Base-by-base conservation (phyloP, 306 rosid genomes). In the Purshia tridentata region DNA sequence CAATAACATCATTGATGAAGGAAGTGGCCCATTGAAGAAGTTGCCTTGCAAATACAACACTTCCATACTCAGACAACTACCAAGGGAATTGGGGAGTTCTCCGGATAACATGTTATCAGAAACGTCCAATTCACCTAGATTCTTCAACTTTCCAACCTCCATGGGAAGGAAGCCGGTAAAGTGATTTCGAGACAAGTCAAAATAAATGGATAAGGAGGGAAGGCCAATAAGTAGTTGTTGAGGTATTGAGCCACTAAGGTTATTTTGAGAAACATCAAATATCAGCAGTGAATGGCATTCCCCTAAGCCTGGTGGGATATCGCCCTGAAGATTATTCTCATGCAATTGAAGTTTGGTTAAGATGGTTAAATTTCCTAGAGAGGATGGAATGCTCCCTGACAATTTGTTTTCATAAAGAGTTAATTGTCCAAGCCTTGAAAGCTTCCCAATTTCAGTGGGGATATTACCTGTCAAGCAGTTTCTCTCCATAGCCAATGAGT, bases 321-420 rank as follows among this genome's bases (percentile, higher is more conserved):
- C 12, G 53, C 53, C 53, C 0, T 14, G 4, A 14, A 49, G 53
- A 13, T 49, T 49, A 13, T 14, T 13, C 12, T 0, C n/a, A 12
- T 49, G 53, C 53, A 49, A 49, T 49, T 49, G 18, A n/a, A 49
- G 53, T 0, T 0, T 0, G 6, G 0, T 12, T 14, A 49, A 13
- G n/a, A 4, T 4, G 18, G 69, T 60, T 40, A 59, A 52, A 39
- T 59, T 59, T 2, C 68, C 59, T 10, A 72, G 0, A 12, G 68
- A 58, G 46, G 76, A 15, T 59, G 76, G 76, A 2, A 72, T 47
- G 0, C 9, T 0, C 3, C 69, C 50, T 5, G 69, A 72, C 6
- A 72, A 16, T 3, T 12, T 4, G 4, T 72, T 72, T 11, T 39
- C 4, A 2, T 0, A 0, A 5, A 72, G 4, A 48, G 0, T 0